Conservation (phyloP, 2,329 filamentous ascomycete species). For the Parafenestella ontariensis region DNA sequence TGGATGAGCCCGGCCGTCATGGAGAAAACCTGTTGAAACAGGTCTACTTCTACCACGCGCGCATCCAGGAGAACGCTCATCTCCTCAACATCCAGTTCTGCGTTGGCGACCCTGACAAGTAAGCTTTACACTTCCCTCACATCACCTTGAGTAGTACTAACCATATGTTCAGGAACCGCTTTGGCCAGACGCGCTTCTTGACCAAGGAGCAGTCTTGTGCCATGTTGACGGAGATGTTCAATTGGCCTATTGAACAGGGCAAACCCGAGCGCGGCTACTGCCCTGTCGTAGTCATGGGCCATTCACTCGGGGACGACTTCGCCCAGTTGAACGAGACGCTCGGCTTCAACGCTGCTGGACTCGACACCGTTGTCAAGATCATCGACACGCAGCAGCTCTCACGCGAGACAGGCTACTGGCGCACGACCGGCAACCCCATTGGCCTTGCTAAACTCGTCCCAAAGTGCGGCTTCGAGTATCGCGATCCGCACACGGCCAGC, state of each 20-base stretch:
- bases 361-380: constrained; percentile 10
- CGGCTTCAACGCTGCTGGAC: background rate
- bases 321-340: constrained; percentile 6
- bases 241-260: background rate
- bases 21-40: constrained; percentile 19
- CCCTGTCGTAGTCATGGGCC: constrained; percentile 15
- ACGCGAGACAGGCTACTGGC: constrained; percentile 4
- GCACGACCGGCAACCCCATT: background rate
- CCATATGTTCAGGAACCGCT: constrained; percentile 13
- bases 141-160: background rate
- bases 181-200: constrained; percentile 18
- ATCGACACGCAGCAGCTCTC: constrained; percentile 23
- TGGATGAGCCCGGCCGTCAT: constrained; percentile 5
- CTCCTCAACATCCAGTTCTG: constrained; percentile 14
- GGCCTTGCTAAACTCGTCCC: constrained; percentile 6
- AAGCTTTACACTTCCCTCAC: background rate
- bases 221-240: constrained; percentile 11
- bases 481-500: constrained; percentile 18
- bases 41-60: constrained; percentile 23
- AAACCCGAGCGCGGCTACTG: constrained; percentile 3
- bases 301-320: constrained; percentile 11
- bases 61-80: constrained; percentile 12
- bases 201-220: background rate
- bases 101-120: constrained; percentile 7
- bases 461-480: constrained; percentile 8